These are phyloP conservation scores for Phlebiopsis gigantea DNA, from an alignment of 768 basidiomycete genomes.

Conservation along the genomic window DNA sequence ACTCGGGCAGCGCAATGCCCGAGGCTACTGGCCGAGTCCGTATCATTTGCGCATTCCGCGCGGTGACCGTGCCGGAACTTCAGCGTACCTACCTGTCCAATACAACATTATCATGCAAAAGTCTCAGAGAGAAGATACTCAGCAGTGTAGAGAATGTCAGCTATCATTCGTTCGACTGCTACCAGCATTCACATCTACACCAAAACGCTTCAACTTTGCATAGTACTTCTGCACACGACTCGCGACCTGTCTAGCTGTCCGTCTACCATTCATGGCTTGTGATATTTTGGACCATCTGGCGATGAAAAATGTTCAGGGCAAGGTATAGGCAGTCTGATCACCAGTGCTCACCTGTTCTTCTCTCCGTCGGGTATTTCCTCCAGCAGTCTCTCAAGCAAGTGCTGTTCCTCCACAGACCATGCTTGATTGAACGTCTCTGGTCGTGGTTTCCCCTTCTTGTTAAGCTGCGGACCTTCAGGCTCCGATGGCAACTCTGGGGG, in stretches of 20 bases:
- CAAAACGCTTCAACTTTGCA: constrained; percentile 76
- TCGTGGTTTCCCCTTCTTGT: constrained; percentile 33
- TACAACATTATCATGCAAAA: background rate
- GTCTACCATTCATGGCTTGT: constrained; percentile 67
- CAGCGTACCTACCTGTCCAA: background rate
- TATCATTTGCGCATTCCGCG: background rate
- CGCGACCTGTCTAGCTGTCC: constrained; percentile 82
- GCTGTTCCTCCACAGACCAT: constrained; percentile 75
- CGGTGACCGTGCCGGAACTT: background rate
- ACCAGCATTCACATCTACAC: constrained; percentile 41
- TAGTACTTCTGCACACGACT: constrained; percentile 87
- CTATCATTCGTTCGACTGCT: constrained; percentile 10
- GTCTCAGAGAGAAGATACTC: background rate
- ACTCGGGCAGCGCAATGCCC: background rate
- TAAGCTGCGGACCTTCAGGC: constrained; percentile 11
- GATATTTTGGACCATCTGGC: constrained; percentile 78
- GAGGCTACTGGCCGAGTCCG: background rate
- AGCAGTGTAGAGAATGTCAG: background rate
- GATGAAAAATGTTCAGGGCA: background rate
- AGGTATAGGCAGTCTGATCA: background rate
- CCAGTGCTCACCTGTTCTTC: constrained; percentile 54
- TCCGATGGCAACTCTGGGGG: background rate
- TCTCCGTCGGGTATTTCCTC: constrained; percentile 75
- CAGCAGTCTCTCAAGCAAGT: constrained; percentile 66
- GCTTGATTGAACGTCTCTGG: constrained; percentile 80